A percentile compares a stretch with the other conserved stretches of the same genome.
Conservation (phyloP, 371 early-diverging fungal species). For the Mortierella sp. region DNA sequence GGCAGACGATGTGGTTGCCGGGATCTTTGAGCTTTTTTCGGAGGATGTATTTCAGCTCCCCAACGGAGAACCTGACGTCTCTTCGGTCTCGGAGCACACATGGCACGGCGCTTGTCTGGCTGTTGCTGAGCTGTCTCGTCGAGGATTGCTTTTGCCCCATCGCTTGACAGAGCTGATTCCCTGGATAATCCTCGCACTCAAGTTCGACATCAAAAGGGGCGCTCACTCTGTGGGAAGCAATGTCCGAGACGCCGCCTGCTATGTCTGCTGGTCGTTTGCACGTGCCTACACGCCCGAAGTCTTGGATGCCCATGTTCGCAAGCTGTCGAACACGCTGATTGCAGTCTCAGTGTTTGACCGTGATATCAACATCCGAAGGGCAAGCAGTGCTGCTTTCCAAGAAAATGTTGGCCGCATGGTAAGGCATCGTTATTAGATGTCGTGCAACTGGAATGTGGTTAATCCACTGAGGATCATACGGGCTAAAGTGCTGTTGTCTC, state of each 20-base stretch:
- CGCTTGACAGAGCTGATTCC: conserved; percentile 77
- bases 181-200: conserved; percentile 83
- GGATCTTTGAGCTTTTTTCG: conserved; percentile 78
- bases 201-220: conserved; percentile 90
- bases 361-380: conserved; percentile 95
- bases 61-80: conserved; percentile 67
- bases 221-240: conserved; percentile 92
- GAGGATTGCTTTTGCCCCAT: conserved; percentile 84
- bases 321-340: conserved; percentile 80
- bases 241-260: conserved; percentile 96
- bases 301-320: conserved; percentile 66
- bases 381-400: conserved; percentile 96
- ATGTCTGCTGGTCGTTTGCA: conserved; percentile 97
- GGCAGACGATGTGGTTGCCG: conserved; percentile 84
- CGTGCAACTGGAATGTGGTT: too few species aligned
- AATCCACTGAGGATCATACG: too few species aligned
- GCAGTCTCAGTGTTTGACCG: conserved; percentile 90
- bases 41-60: conserved; percentile 67
- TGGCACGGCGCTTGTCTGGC: conserved; percentile 98
- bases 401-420: conserved; percentile 96
- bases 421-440: conserved; percentile 4
- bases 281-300: conserved; percentile 86
- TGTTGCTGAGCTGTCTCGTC: conserved; percentile 90
- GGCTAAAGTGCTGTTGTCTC: not conserved
- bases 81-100: conserved; percentile 86